These are phyloP conservation scores for Blakeslea trispora DNA, from an alignment of 371 early-diverging fungal species.

Conservation along the genomic window DNA sequence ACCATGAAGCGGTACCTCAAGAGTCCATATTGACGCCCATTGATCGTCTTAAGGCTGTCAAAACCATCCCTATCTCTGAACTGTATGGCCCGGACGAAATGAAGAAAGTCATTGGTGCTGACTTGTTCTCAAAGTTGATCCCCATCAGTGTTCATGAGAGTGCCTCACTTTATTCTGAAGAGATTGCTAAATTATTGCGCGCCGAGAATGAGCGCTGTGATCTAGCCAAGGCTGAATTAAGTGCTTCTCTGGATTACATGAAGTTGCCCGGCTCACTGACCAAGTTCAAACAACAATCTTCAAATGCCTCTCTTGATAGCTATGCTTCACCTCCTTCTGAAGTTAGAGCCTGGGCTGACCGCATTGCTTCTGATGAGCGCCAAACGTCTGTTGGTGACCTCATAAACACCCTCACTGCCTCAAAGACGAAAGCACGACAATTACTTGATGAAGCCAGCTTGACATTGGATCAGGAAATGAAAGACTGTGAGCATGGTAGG, in stretches of 20 bases:
- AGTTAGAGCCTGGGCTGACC: conserved; percentile 63
- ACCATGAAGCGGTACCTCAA: conserved; percentile 87
- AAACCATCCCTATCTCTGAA: conserved; percentile 77
- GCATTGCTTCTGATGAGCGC: conserved; percentile 56
- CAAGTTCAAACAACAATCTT: conserved; percentile 66
- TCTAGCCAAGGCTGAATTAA: conserved; percentile 83
- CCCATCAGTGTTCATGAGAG: conserved; percentile 93
- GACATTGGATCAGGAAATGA: conserved; percentile 82
- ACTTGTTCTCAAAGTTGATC: conserved; percentile 86
- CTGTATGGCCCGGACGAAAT: conserved; percentile 67
- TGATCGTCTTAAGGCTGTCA: conserved; percentile 80
- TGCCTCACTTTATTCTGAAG: conserved; percentile 91
- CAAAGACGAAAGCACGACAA: conserved; percentile 62
- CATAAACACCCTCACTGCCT: conserved; percentile 56
- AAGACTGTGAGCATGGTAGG: conserved; percentile 77
- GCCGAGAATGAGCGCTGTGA: conserved; percentile 75
- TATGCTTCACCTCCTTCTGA: conserved; percentile 63
- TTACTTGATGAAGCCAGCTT: conserved; percentile 65
- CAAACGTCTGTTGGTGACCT: conserved; percentile 54
- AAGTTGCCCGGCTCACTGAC: conserved; percentile 76
- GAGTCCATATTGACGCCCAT: conserved; percentile 77
- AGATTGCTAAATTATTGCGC: conserved; percentile 90
- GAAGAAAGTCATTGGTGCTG: conserved; percentile 76
- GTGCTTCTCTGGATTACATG: conserved; percentile 84
- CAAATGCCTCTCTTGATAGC: conserved; percentile 47